Conservation (phyloP, 1,284 basidiomycete genomes). For the Stereum hirsutum region DNA sequence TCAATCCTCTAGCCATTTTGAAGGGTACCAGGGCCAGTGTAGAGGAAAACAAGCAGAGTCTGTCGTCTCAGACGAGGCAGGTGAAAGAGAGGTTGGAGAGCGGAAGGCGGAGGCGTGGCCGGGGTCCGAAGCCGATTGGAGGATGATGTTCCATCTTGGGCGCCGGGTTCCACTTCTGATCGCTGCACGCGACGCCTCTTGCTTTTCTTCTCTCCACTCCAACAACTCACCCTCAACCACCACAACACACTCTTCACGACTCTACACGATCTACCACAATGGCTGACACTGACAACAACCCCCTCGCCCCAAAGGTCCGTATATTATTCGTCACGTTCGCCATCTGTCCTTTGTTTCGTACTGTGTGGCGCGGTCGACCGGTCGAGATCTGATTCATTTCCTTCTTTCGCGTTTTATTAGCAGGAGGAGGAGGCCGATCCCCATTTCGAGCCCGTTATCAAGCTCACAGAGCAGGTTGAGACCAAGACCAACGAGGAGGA, state of each 20-base stretch:
- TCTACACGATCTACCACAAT: slow-evolving; percentile 28
- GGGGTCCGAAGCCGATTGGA: slow-evolving; percentile 11
- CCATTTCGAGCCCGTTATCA: slow-evolving; percentile 95
- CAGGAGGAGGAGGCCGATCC: slow-evolving; percentile 84
- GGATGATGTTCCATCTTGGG: not conserved
- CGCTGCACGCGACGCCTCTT: slow-evolving; percentile 23
- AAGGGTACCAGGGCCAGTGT: no score
- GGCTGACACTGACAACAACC: slow-evolving; percentile 49
- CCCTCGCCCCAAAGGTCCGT: slow-evolving; percentile 63
- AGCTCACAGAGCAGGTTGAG: slow-evolving; percentile 93
- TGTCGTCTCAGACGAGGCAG: not conserved
- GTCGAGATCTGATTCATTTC: slow-evolving; percentile 8
- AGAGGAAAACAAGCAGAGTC: not conserved
- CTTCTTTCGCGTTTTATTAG: slow-evolving; percentile 4
- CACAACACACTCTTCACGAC: slow-evolving; percentile 13
- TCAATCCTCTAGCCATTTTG: slow-evolving; percentile 31
- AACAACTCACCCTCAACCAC: slow-evolving; percentile 10
- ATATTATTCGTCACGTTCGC: slow-evolving; percentile 5
- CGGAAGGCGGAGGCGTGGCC: slow-evolving; percentile 8
- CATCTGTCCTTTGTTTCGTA: not conserved
- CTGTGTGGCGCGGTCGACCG: not conserved
- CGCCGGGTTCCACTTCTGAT: not conserved
- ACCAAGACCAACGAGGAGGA: slow-evolving; percentile 95
- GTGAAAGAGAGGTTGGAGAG: slow-evolving; percentile 1
- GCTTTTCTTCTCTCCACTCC: slow-evolving; percentile 15